Evolutionary conservation across 805 yeast species (phyloP), one percentile per base, ranked within the genome.

Genomic region (Candida chauliodis): DNA sequence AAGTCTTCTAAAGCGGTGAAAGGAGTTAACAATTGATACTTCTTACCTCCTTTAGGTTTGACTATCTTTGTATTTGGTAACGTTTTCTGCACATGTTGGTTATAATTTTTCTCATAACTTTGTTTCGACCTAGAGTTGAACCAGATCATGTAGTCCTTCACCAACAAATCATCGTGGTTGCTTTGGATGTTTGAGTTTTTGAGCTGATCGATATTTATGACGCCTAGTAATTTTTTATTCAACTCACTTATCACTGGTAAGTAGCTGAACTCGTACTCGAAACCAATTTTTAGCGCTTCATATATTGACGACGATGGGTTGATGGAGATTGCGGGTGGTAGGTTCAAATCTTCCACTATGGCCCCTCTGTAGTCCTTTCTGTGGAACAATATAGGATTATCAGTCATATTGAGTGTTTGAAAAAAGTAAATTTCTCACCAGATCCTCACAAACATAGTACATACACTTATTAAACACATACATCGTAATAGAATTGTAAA

Each of bases 321-420:
- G 21, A 78, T 71, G 8, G 79, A 66, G 22, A 75, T 56, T 16
- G 81, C 81, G 1, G 82, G 83, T 29, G 72, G 71, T 34, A 76
- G 66, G 51, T 77, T 79, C 43, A 78, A 65, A 47, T 78, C 83
- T 51, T 78, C 82, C 5, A 78, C 69, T 2, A 79, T 74, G 9
- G 82, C 81, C 0, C 74, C 74, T 11, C 73, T 55, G 46, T 68
- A 68, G 51, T 68, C 73, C 30, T 61, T 48, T 17, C 48, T 48
- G 35, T 56, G 62, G 47, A 64, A 63, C 22, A 57, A 46, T 1
- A 40, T 40, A 24, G 47, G 47, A 23, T 36, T 26, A 17, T 38
- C 37, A 23, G 41, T 14, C 40, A 37, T 37, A 10, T 9, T 31
- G 25, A 8, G 28, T n/a, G n/a, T n/a, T n/a, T n/a, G n/a, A n/a